phyloP scores from a whole-genome alignment of 306 rosid species.

The Astragalus glycyphyllos region DNA sequence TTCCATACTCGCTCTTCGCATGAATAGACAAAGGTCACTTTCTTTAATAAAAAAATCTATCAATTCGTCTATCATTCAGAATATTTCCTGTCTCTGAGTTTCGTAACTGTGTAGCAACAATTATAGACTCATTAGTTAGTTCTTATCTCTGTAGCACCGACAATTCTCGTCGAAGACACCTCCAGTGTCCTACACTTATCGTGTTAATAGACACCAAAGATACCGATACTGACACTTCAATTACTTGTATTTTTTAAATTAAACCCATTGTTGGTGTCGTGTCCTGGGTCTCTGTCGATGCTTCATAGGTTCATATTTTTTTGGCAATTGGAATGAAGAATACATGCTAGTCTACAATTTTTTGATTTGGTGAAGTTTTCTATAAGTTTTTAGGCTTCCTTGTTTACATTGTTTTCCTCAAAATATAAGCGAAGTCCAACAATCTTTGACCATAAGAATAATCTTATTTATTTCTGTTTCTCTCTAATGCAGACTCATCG shows the following conservation, averaged over 20 bases:
- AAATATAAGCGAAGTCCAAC: background rate
- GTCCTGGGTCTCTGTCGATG: no score
- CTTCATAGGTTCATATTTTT: no score
- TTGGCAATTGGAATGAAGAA: background rate
- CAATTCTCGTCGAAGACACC: no score
- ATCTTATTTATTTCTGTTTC: slow-evolving; percentile 38
- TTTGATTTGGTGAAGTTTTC: slow-evolving; percentile 15
- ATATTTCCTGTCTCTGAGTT: no score
- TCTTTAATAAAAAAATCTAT: background rate
- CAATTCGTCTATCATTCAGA: background rate
- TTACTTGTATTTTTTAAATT: no score
- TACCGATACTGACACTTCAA: no score
- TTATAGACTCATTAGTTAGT: no score
- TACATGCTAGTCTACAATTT: slow-evolving; percentile 1
- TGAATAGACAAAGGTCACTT: slow-evolving; percentile 78
- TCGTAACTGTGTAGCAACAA: no score
- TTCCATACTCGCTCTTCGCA: slow-evolving; percentile 87
- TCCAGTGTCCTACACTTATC: no score
- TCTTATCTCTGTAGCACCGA: no score
- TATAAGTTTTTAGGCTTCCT: background rate
- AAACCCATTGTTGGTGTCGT: no score
- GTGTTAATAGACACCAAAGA: no score
- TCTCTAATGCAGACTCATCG: slow-evolving; percentile 78
- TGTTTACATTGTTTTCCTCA: background rate
- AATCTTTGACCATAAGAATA: slow-evolving; percentile 26